Evolutionary conservation across 495 filamentous ascomycete genomes (phyloP).

Genomic region (Glutinoglossum americanum): DNA sequence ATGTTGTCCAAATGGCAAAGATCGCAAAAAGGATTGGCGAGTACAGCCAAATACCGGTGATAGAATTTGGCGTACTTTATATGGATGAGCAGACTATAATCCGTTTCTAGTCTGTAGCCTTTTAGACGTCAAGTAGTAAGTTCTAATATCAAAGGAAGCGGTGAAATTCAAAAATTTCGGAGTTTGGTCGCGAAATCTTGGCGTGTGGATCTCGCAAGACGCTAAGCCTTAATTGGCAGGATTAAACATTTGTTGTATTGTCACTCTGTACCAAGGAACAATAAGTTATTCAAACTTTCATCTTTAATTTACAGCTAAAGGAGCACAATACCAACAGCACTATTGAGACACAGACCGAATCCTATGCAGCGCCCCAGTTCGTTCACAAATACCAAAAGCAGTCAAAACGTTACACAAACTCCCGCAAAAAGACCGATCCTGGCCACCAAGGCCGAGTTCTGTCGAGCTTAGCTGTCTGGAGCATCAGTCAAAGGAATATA

Average conservation of each 20-base stretch:
- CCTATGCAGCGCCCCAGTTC: not conserved
- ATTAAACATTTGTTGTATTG: no score
- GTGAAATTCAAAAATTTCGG: not conserved
- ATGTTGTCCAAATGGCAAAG: not conserved
- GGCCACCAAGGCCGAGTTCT: not conserved
- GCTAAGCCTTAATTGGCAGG: not conserved
- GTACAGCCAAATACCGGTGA: not conserved
- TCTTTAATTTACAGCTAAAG: no score
- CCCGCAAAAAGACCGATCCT: not conserved
- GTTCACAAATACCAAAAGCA: not conserved
- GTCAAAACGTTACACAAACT: not conserved
- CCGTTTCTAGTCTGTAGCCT: no score
- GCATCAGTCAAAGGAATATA: conserved; percentile 93
- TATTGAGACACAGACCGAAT: not conserved
- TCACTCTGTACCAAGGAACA: no score
- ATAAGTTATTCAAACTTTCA: no score
- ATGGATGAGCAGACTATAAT: not conserved
- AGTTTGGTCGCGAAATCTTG: not conserved
- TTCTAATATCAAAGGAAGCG: not conserved
- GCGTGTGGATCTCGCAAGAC: not conserved
- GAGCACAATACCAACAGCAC: not conserved
- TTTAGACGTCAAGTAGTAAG: not conserved
- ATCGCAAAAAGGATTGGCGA: not conserved
- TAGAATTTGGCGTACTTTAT: not conserved
- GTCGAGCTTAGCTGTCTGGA: conserved; percentile 18